phyloP scores from a whole-genome alignment of 2,329 filamentous ascomycete species.

The Gyromitra esculenta region DNA sequence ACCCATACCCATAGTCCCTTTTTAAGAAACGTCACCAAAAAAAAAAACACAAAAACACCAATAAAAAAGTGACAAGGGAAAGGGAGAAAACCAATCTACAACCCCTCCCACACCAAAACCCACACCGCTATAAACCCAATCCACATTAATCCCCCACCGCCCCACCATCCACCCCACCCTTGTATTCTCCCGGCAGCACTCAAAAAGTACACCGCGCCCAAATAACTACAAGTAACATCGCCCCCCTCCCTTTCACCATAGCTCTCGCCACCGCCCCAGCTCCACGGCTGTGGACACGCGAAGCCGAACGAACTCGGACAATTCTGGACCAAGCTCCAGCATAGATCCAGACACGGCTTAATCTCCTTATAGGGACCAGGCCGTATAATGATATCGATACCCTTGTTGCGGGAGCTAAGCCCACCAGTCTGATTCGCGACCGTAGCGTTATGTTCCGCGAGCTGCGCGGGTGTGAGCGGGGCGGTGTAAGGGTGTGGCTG shows the following conservation, averaged over 20 bases:
- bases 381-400: slow-evolving; percentile 75
- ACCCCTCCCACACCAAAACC: slow-evolving; percentile 27
- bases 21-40: slow-evolving; percentile 4
- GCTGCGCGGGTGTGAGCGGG: slow-evolving; percentile 57
- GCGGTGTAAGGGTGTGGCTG: slow-evolving; percentile 61
- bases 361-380: slow-evolving; percentile 96
- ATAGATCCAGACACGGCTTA: slow-evolving; percentile 86
- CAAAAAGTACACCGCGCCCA: slow-evolving; percentile 61
- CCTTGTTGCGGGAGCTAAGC: slow-evolving; percentile 66
- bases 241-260: slow-evolving; percentile 63
- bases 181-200: slow-evolving; percentile 56
- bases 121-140: slow-evolving; percentile 17
- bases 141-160: slow-evolving; percentile 17
- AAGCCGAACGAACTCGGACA: slow-evolving; percentile 83
- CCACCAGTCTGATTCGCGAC: slow-evolving; percentile 23
- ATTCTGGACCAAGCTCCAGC: slow-evolving; percentile 83
- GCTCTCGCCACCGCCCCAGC: slow-evolving; percentile 63
- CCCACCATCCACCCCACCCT: slow-evolving; percentile 43
- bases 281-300: slow-evolving; percentile 70
- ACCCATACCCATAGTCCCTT: slow-evolving; percentile 19
- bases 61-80: background rate
- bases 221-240: slow-evolving; percentile 61
- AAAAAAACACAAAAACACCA: slow-evolving; percentile 2
- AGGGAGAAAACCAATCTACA: slow-evolving; percentile 21
- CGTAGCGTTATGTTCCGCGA: slow-evolving; percentile 22